A percentile compares a stretch with the other conserved stretches of the same genome.
Evolutionary conservation across 176 grass and related monocot species (phyloP).

Genomic region (Puya raimondii): DNA sequence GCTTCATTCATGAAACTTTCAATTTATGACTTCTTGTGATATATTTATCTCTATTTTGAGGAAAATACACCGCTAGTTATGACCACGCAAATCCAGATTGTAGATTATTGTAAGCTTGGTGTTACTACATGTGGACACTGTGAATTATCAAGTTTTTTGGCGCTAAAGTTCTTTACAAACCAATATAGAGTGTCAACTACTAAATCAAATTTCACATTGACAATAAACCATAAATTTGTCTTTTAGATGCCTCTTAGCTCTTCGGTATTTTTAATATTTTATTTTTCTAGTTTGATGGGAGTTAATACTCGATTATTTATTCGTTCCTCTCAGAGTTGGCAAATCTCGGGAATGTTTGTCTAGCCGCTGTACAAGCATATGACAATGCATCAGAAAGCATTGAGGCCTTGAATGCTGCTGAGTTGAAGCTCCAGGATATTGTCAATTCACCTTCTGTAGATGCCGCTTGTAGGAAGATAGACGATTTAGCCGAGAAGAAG

Average conservation of each 20-base stretch:
- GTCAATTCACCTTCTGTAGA: conserved; percentile 59
- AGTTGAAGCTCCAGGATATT: conserved; percentile 79
- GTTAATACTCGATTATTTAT: too few species aligned
- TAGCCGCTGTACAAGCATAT: conserved; percentile 68
- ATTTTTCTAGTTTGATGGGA: too few species aligned
- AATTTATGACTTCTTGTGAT: background rate
- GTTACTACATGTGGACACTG: background rate
- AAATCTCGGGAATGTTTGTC: conserved; percentile 66
- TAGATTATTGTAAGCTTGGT: background rate
- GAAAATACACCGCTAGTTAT: too few species aligned
- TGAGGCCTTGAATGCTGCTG: conserved; percentile 53
- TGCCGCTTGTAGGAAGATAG: conserved; percentile 71
- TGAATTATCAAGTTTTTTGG: too few species aligned
- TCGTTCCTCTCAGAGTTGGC: conserved; percentile 51
- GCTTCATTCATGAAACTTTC: background rate
- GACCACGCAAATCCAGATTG: background rate
- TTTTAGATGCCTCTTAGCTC: background rate
- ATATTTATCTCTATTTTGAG: too few species aligned
- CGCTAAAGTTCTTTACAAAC: too few species aligned
- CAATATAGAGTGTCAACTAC: too few species aligned
- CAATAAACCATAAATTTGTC: too few species aligned
- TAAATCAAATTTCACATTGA: too few species aligned
- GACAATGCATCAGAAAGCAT: conserved; percentile 56
- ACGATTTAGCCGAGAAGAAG: conserved; percentile 81
- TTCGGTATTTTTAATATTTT: background rate